Percentiles rank a stretch among this genome's conserved stretches.
Evolutionary conservation across 495 filamentous ascomycete species (phyloP).

Genomic region (Penicillium canariense): DNA sequence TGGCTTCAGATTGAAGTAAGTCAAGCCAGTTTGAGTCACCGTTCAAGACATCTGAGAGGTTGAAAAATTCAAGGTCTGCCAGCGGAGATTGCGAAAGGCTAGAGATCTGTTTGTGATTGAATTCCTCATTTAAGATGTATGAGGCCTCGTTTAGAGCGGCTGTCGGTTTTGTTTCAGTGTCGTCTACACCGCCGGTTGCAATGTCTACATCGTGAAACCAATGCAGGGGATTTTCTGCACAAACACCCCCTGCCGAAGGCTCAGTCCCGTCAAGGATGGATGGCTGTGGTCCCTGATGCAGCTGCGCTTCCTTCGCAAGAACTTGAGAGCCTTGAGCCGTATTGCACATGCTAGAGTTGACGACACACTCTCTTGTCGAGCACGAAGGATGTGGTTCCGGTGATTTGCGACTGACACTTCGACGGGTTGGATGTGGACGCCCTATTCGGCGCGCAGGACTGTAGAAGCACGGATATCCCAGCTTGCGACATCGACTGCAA

Average conservation of each 20-base stretch:
- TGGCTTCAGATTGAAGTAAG: neutral
- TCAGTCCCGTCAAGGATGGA: neutral
- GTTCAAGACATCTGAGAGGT: neutral
- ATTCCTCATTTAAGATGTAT: neutral
- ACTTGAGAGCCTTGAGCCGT: neutral
- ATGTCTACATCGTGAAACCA: slow-evolving; percentile 6
- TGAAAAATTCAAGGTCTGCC: neutral
- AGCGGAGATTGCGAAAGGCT: neutral
- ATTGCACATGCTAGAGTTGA: neutral
- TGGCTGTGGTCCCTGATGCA: neutral
- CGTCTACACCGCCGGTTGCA: neutral
- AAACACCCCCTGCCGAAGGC: neutral
- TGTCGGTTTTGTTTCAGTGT: neutral
- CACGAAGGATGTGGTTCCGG: neutral
- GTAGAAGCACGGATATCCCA: slow-evolving; percentile 38
- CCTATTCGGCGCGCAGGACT: slow-evolving; percentile 33
- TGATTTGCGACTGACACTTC: neutral
- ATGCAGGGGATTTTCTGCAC: neutral
- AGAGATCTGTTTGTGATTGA: neutral
- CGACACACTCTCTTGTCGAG: neutral
- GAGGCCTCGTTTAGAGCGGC: neutral
- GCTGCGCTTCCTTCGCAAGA: neutral
- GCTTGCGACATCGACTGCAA: slow-evolving; percentile 35
- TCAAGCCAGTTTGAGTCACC: neutral
- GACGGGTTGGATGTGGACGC: slow-evolving; percentile 12